Evolutionary conservation across 2,329 filamentous ascomycete species (phyloP).

Genomic region (Rhynchosporium agropyri): DNA sequence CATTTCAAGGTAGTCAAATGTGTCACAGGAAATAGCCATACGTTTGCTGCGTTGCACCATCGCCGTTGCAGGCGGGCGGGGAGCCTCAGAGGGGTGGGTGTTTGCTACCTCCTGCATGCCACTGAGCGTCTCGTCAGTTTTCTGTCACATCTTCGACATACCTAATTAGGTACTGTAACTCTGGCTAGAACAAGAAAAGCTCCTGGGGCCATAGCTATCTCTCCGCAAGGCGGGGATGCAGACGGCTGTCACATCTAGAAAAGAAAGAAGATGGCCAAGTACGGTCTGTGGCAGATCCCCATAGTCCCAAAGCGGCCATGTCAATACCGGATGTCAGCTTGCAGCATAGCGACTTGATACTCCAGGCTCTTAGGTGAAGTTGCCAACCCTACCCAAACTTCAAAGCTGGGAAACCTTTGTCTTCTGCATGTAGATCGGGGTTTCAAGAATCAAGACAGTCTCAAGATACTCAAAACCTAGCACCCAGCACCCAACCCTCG

Average conservation of each 20-base stretch:
- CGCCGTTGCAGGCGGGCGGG: slow-evolving; percentile 26
- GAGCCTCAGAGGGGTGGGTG: slow-evolving; percentile 32
- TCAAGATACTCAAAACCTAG: slow-evolving; percentile 13
- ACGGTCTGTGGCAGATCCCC: slow-evolving; percentile 29
- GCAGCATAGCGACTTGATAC: neutral
- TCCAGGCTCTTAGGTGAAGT: neutral
- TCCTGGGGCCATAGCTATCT: slow-evolving; percentile 20
- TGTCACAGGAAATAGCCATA: slow-evolving; percentile 23
- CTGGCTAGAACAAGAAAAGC: slow-evolving; percentile 32
- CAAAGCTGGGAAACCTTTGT: slow-evolving; percentile 31
- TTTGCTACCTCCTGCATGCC: slow-evolving; percentile 36
- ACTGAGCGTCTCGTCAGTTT: slow-evolving; percentile 28
- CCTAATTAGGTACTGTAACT: slow-evolving; percentile 17
- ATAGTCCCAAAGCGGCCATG: slow-evolving; percentile 21
- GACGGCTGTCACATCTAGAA: slow-evolving; percentile 27
- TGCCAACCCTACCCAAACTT: slow-evolving; percentile 12
- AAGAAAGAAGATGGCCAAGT: slow-evolving; percentile 21
- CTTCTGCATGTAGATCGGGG: slow-evolving; percentile 17
- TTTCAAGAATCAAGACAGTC: slow-evolving; percentile 36
- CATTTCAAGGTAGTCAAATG: slow-evolving; percentile 19
- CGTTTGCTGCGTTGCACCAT: slow-evolving; percentile 35
- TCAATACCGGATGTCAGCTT: slow-evolving; percentile 5
- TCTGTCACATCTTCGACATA: slow-evolving; percentile 34
- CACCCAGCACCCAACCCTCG: slow-evolving; percentile 20
- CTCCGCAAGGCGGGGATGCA: slow-evolving; percentile 20